These are phyloP conservation scores for Arthrobotrys musiformis DNA, from an alignment of 2,329 filamentous ascomycete genomes.

Conservation along the genomic window DNA sequence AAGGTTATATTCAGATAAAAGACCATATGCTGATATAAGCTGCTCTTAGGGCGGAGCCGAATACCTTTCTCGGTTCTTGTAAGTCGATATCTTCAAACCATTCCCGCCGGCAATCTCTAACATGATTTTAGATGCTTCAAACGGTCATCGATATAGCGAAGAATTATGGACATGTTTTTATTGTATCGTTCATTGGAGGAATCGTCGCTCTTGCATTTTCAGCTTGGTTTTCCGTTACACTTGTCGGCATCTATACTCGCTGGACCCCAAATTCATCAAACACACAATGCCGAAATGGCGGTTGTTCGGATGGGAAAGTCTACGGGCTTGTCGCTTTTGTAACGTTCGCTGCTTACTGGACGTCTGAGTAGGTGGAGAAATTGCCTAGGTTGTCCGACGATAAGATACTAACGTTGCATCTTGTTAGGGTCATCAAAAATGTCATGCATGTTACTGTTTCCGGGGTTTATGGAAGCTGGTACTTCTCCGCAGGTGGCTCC, in stretches of 20 bases:
- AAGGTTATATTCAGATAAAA: background rate
- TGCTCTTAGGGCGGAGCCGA: slow-evolving; percentile 72
- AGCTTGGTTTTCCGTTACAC: slow-evolving; percentile 86
- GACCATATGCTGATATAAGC: background rate
- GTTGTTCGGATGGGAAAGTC: slow-evolving; percentile 79
- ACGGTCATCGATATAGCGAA: slow-evolving; percentile 87
- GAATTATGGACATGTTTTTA: slow-evolving; percentile 83
- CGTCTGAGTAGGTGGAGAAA: slow-evolving; percentile 75
- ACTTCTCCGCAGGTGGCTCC: slow-evolving; percentile 75
- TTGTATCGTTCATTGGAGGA: slow-evolving; percentile 85
- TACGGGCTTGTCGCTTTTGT: slow-evolving; percentile 86
- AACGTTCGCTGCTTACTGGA: slow-evolving; percentile 94
- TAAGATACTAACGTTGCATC: background rate
- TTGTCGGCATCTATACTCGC: slow-evolving; percentile 86
- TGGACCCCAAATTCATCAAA: slow-evolving; percentile 72
- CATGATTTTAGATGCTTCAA: slow-evolving; percentile 73
- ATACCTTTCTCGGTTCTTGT: slow-evolving; percentile 86
- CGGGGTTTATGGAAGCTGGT: slow-evolving; percentile 92
- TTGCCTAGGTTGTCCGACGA: background rate
- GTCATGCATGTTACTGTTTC: slow-evolving; percentile 88
- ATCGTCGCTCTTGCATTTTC: slow-evolving; percentile 78
- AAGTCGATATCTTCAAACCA: background rate
- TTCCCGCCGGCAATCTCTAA: slow-evolving; percentile 18
- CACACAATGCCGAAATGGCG: slow-evolving; percentile 65
- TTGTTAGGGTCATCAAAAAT: slow-evolving; percentile 74